phyloP scores from a whole-genome alignment of 106 monocot genomes.

The Apostasia shenzhenica region DNA sequence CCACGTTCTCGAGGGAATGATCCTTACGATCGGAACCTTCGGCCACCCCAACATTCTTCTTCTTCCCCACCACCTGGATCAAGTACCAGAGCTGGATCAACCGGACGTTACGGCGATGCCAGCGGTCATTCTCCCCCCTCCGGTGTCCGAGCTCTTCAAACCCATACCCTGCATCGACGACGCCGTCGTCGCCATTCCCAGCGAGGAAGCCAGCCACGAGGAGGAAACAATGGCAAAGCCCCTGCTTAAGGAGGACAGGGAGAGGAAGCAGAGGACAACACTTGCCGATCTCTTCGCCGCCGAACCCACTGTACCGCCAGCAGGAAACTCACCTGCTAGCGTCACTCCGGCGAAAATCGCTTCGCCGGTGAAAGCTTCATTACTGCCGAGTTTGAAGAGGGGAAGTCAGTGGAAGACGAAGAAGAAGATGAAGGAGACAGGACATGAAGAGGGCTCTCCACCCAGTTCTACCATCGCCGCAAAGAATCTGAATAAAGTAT shows the following conservation, averaged over 20 bases:
- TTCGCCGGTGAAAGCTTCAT: too few relatives aligned
- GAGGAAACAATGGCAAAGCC: slow-evolving; percentile 8
- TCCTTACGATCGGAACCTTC: slow-evolving; percentile 27
- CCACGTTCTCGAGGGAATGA: slow-evolving; percentile 3
- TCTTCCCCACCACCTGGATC: too few relatives aligned
- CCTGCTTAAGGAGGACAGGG: slow-evolving; percentile 20
- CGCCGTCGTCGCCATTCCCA: background rate
- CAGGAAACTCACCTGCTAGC: background rate
- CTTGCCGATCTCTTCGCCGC: slow-evolving; percentile 21
- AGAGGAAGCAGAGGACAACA: slow-evolving; percentile 16
- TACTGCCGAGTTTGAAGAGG: background rate
- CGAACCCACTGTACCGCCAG: background rate
- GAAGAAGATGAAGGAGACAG: background rate
- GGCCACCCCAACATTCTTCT: slow-evolving; percentile 3
- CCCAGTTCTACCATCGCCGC: background rate
- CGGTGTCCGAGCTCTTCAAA: background rate
- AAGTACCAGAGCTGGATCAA: background rate
- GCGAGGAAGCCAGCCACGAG: background rate
- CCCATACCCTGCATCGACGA: background rate
- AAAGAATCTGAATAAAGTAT: background rate
- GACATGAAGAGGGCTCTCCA: background rate
- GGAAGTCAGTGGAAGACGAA: background rate
- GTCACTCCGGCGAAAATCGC: too few relatives aligned
- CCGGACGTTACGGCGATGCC: background rate
- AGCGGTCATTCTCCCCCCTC: too few relatives aligned